Conservation (phyloP, 2,329 filamentous ascomycete species). For the Rosellinia necatrix region DNA sequence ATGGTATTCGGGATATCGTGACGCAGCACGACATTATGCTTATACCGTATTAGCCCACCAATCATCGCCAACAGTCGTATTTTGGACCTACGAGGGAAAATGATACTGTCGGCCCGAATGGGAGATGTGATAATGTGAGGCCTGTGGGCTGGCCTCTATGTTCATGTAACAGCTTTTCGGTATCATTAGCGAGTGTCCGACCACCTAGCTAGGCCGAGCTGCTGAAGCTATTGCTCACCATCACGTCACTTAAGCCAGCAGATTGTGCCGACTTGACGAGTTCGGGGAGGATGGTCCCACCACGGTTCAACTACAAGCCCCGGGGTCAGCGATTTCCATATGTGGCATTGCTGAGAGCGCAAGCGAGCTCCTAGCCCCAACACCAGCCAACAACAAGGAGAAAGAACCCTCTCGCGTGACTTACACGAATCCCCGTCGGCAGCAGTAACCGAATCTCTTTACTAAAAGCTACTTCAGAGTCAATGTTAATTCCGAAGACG, state of each 20-base stretch:
- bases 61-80: not conserved
- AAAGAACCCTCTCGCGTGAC: not conserved
- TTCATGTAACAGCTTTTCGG: slow-evolving; percentile 64
- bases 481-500: not conserved
- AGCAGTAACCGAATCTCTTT: slow-evolving; percentile 85
- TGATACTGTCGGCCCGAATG: slow-evolving; percentile 79
- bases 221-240: slow-evolving; percentile 44
- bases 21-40: slow-evolving; percentile 83
- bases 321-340: not conserved
- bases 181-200: not conserved
- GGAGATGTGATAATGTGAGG: slow-evolving; percentile 77
- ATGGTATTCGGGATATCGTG: slow-evolving; percentile 86
- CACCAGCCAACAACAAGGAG: too few species aligned
- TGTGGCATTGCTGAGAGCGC: not conserved
- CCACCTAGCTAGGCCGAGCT: not conserved
- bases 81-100: slow-evolving; percentile 67
- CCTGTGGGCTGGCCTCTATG: slow-evolving; percentile 84
- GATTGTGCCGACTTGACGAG: slow-evolving; percentile 81
- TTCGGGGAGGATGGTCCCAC: slow-evolving; percentile 85
- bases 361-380: not conserved
- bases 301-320: slow-evolving; percentile 71
- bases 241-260: slow-evolving; percentile 79
- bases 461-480: slow-evolving; percentile 60
- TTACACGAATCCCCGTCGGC: slow-evolving; percentile 75
- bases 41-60: slow-evolving; percentile 6